Base-by-base conservation (phyloP, 495 filamentous ascomycete species). In the Talaromyces thailandensis region DNA sequence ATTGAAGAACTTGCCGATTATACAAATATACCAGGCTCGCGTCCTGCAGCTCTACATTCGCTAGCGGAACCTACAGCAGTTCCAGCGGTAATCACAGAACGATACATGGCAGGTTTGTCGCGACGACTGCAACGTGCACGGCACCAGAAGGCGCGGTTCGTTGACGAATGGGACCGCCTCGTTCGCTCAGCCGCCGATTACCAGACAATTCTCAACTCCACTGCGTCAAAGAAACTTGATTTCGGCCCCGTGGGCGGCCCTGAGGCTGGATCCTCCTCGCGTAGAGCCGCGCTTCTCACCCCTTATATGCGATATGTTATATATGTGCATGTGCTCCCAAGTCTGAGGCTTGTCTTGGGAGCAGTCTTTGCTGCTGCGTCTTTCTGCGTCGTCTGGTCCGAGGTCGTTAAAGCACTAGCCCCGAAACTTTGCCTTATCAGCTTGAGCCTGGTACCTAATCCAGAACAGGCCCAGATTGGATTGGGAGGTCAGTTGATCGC, bases 51-150 rank as follows among this genome's bases (percentile, higher is more conserved):
- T 35, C 66, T 80, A 31, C 71, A 75, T 45, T 65, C 69, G 29
- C 63, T 72, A 26, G 67, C 65, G 64, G 67, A 62, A 28, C 74
- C 75, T 58, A 74, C 71, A 32, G 70, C 65, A 72, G 73, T 77
- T 68, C 94, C 93, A 2, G 84, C 88, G 16, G 86, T 98, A 23
- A 91, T 98, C 55, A 98, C 94, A 3, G 92, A 94, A 70, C 86
- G 91, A 63, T 98, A 96, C 71, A 76, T 98, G 62, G 94, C 94
- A 58, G 91, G 96, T 56, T 74, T 97, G 28, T 96, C 93, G 0
- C 78, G 91, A 58, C 86, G 88, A 63, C 78, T 97, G 3, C 84
- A 87, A 52, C 84, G 90, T 35, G 91, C 92, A 26, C 83, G 89
- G 29, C 91, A 98, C 70, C 87, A 87, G 62, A 89, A 91, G 53